These are phyloP conservation scores for Rhexocercosporidium sp. DNA, from an alignment of 2,329 filamentous ascomycete species.

Conservation along the genomic window DNA sequence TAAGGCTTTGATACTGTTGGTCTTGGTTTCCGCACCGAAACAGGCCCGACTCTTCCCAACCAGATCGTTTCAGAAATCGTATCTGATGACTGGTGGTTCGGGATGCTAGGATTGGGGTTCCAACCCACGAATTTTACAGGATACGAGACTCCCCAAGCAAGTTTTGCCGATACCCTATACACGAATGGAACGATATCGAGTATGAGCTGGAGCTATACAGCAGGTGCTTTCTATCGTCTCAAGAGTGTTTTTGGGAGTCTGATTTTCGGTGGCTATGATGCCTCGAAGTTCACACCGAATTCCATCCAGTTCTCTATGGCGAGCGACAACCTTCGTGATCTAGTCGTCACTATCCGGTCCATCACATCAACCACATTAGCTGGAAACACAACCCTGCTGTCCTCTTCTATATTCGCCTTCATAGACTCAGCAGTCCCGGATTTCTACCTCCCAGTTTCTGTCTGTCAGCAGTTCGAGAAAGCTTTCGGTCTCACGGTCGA, in stretches of 20 bases:
- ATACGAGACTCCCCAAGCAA: conserved; percentile 44
- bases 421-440: conserved; percentile 44
- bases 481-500: conserved; percentile 43
- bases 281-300: conserved; percentile 46
- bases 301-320: conserved; percentile 47
- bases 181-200: conserved; percentile 45
- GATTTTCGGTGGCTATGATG: conserved; percentile 50
- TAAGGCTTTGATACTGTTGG: conserved; percentile 36
- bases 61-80: conserved; percentile 33
- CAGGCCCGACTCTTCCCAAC: conserved; percentile 30
- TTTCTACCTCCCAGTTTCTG: conserved; percentile 42
- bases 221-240: conserved; percentile 46
- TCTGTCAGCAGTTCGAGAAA: conserved; percentile 42
- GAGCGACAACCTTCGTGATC: conserved; percentile 46
- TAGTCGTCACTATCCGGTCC: conserved; percentile 46
- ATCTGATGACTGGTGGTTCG: conserved; percentile 34
- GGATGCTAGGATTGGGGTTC: conserved; percentile 48
- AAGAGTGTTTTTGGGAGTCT: conserved; percentile 46
- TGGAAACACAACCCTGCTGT: conserved; percentile 33
- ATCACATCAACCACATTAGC: conserved; percentile 40
- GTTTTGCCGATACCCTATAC: conserved; percentile 46
- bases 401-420: conserved; percentile 31
- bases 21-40: conserved; percentile 28
- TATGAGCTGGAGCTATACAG: conserved; percentile 50
- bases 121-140: conserved; percentile 47